Evolutionary conservation across 2,329 filamentous ascomycete genomes (phyloP).

Genomic region (Pseudogymnoascus sp.): DNA sequence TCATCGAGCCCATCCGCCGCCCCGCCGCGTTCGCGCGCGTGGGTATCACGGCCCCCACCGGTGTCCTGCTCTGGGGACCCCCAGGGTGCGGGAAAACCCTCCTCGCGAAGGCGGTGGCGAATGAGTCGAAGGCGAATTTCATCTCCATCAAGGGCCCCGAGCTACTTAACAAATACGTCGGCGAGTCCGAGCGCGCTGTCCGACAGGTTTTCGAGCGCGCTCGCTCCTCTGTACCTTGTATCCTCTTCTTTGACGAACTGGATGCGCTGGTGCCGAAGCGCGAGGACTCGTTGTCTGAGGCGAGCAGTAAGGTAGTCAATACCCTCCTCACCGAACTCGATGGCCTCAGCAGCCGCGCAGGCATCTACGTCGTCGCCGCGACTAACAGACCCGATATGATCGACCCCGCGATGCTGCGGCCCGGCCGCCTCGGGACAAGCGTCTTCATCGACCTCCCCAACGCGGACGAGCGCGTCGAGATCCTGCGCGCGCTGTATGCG

Average conservation of each 20-base stretch:
- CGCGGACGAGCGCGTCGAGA: constrained; percentile 71
- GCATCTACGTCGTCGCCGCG: constrained; percentile 89
- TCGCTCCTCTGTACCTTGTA: constrained; percentile 76
- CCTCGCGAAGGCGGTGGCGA: constrained; percentile 90
- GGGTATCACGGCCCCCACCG: constrained; percentile 72
- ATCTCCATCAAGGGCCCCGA: constrained; percentile 97
- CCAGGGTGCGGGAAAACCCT: constrained; percentile 96
- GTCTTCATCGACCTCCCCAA: constrained; percentile 83
- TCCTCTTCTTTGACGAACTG: constrained; percentile 97
- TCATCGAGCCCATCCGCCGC: constrained; percentile 80
- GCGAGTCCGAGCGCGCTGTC: constrained; percentile 88
- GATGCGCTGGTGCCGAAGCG: constrained; percentile 84
- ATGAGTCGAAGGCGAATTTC: constrained; percentile 93
- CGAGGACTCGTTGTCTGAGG: constrained; percentile 70
- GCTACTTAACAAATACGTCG: constrained; percentile 94
- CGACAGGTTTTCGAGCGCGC: constrained; percentile 87
- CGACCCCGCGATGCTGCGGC: constrained; percentile 87
- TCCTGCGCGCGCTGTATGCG: constrained; percentile 60
- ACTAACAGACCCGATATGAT: constrained; percentile 97
- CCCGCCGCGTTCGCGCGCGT: constrained; percentile 69
- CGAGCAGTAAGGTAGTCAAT: constrained; percentile 84
- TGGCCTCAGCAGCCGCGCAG: constrained; percentile 67
- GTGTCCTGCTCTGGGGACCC: constrained; percentile 91
- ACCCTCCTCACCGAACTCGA: constrained; percentile 91
- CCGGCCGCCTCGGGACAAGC: constrained; percentile 79